Conservation (phyloP, 116 monocot species). For the Zostera marina region DNA sequence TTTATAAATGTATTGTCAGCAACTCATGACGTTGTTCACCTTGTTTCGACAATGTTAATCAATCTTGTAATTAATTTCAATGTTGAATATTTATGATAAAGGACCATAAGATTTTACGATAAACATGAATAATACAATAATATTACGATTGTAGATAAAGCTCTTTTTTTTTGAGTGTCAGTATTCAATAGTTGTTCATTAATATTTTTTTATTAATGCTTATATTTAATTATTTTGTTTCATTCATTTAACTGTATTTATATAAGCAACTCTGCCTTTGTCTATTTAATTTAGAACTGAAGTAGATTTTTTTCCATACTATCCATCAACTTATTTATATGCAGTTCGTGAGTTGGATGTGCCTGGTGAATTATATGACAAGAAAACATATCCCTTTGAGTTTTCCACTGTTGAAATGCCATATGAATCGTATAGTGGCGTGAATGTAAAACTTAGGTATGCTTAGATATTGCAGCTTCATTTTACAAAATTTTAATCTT, state of each 20-base stretch:
- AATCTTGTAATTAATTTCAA: background rate
- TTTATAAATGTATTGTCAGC: too few relatives aligned
- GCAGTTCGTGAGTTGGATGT: conserved; percentile 97
- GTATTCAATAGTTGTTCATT: too few relatives aligned
- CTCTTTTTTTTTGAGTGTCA: too few relatives aligned
- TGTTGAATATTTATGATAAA: background rate
- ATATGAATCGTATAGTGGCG: conserved; percentile 91
- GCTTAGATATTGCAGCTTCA: background rate
- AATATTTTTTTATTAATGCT: too few relatives aligned
- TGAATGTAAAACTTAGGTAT: conserved; percentile 89
- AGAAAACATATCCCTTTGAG: conserved; percentile 88
- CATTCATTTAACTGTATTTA: background rate
- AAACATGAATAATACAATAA: background rate
- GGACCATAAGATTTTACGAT: background rate
- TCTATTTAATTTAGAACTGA: background rate
- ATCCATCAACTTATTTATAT: conserved; percentile 8
- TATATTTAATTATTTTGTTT: background rate
- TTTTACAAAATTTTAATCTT: background rate
- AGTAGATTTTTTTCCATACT: background rate
- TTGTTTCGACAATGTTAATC: background rate
- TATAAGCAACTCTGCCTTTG: too few relatives aligned
- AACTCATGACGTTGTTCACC: background rate
- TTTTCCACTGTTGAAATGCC: conserved; percentile 99
- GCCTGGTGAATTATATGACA: conserved; percentile 98
- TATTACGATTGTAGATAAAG: background rate